Percentiles rank a stretch among this genome's conserved stretches.
Evolutionary conservation across 2,329 filamentous ascomycete species (phyloP).

Genomic region (Colletotrichum musae): DNA sequence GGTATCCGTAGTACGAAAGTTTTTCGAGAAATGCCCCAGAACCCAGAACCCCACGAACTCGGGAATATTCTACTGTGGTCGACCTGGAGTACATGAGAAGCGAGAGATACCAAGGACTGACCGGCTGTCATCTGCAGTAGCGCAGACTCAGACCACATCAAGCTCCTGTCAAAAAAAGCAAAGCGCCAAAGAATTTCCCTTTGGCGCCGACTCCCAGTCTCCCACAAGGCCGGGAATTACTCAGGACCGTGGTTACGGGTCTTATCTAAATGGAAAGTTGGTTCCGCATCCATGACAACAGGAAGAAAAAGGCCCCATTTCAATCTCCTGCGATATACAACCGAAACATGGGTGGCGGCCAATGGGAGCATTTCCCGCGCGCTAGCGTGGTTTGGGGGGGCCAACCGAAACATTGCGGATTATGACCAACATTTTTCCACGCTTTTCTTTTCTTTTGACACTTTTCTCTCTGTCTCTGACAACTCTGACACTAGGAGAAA

Average conservation of each 20-base stretch:
- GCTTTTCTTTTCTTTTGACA: background rate
- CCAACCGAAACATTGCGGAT: conserved; percentile 31
- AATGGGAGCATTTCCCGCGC: conserved; percentile 31
- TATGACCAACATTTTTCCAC: conserved; percentile 3
- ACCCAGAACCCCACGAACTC: background rate
- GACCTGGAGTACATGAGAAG: background rate
- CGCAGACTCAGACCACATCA: background rate
- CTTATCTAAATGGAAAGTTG: conserved; percentile 26
- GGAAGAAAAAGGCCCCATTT: conserved; percentile 19
- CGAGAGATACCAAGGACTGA: too few species aligned
- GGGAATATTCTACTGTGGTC: too few species aligned
- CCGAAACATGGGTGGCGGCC: conserved; percentile 8
- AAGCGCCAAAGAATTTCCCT: background rate
- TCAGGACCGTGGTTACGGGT: conserved; percentile 33
- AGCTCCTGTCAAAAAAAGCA: background rate
- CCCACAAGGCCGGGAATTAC: conserved; percentile 22
- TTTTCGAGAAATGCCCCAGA: conserved; percentile 16
- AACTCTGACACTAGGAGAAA: background rate
- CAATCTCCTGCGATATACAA: conserved; percentile 33
- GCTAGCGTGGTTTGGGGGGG: conserved; percentile 17
- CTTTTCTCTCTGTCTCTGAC: background rate
- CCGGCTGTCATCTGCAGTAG: too few species aligned
- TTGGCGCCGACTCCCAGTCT: too few species aligned
- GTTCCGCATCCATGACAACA: conserved; percentile 2
- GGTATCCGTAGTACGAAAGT: background rate